Base-by-base conservation (phyloP, 768 basidiomycete species). In the Floccularia luteovirens region DNA sequence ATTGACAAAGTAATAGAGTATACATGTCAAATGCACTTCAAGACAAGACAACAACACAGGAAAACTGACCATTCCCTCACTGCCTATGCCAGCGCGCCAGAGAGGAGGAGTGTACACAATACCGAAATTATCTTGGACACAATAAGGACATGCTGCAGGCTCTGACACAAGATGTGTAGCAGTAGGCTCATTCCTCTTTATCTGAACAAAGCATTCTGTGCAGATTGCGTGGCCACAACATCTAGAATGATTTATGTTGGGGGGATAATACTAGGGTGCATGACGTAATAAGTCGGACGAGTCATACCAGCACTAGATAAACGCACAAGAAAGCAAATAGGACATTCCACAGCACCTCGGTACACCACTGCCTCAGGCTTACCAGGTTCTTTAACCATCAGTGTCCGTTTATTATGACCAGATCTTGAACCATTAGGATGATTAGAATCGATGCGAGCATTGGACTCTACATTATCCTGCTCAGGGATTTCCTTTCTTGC, bases 151-250 rank as follows among this genome's bases (percentile, higher is more conserved):
- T 2, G 90, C 88, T 11, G 94, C 92, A 2, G 92, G 91, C 53
- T 99, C 96, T 6, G 92, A 94, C 38, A 92, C 90, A 44, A 97
- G 71, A 62, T 98, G 93, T 0, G 92, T 97, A 5, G 90, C 72
- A 0, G 91, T 94, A 4, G 96, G 91, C 47, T 99, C 96, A 24
- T 76, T 79, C 40, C 96, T 85, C 68, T 97, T 98, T 65, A 99
- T 98, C 64, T 97, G 94, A 16, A 97, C 91, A 55, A 99, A 98
- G 58, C 96, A 99, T 63, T 99, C 96, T 25, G 96, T 97, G 58
- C 96, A 99, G 46, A 99, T 94, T 16, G 89, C 84, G 51, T 99
- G 96, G 69, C 94, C 93, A 59, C 96, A 99, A 59, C 96, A 99
- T 55, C 96, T 77, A 27, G 96, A 97, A 52, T 82, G 84, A 57